phyloP scores from a whole-genome alignment of 768 basidiomycete species.

The Mycena kentingensis region DNA sequence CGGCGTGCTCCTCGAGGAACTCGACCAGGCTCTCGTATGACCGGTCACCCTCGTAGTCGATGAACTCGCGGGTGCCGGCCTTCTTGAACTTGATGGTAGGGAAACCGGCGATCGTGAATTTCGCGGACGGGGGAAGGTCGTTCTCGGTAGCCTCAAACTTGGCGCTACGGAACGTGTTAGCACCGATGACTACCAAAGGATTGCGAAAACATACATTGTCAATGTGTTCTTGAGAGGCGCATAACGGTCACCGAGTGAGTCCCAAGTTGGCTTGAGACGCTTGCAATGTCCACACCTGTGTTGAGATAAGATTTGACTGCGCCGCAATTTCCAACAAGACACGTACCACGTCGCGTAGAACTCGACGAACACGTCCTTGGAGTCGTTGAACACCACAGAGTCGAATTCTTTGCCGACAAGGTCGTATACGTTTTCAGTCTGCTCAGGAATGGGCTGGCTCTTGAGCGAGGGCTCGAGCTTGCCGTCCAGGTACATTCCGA shows the following conservation, averaged over 20 bases:
- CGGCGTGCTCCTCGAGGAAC: slow-evolving; percentile 80
- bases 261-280: slow-evolving; percentile 94
- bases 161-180: slow-evolving; percentile 51
- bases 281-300: slow-evolving; percentile 92
- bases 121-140: slow-evolving; percentile 85
- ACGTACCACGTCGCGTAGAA: slow-evolving; percentile 95
- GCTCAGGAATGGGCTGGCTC: slow-evolving; percentile 82
- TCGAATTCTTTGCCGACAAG: slow-evolving; percentile 92
- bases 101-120: slow-evolving; percentile 88
- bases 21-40: slow-evolving; percentile 82
- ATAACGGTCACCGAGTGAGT: slow-evolving; percentile 85
- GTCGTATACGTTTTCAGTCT: slow-evolving; percentile 80
- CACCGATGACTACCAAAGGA: neutral
- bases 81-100: slow-evolving; percentile 97
- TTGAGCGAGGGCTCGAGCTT: slow-evolving; percentile 83
- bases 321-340: slow-evolving; percentile 18
- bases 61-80: slow-evolving; percentile 82
- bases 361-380: slow-evolving; percentile 94
- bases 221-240: slow-evolving; percentile 71
- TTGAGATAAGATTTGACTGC: neutral
- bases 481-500: slow-evolving; percentile 68
- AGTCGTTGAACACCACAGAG: slow-evolving; percentile 78
- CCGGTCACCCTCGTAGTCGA: slow-evolving; percentile 93
- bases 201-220: slow-evolving; percentile 59
- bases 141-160: slow-evolving; percentile 98